These are phyloP conservation scores for Sporothrix pseudoabietina DNA, from an alignment of 2,329 filamentous ascomycete genomes.

Conservation along the genomic window DNA sequence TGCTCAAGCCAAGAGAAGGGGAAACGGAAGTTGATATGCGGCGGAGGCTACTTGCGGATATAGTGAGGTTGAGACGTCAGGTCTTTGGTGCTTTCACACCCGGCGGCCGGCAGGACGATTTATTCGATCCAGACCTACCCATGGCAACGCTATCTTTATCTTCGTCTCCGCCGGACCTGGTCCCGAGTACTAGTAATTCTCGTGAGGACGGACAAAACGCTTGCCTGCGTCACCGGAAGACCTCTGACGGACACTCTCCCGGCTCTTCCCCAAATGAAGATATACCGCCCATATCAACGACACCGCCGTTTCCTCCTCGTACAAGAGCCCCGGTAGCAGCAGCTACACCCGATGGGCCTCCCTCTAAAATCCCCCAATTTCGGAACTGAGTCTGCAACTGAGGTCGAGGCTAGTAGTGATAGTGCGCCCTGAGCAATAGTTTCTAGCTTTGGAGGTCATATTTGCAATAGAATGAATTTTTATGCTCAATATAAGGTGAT, in stretches of 20 bases:
- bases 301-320: neutral
- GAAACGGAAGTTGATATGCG: neutral
- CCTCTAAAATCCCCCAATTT: too few species aligned
- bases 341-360: neutral
- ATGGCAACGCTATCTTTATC: neutral
- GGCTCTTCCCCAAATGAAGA: neutral
- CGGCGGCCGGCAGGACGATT: neutral
- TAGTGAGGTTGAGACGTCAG: neutral
- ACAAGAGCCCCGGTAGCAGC: neutral
- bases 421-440: neutral
- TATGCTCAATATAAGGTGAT: neutral
- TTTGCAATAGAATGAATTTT: neutral
- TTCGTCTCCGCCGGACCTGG: neutral
- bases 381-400: neutral
- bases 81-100: neutral
- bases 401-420: too few species aligned
- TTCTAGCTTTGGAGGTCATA: neutral
- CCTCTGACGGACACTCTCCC: neutral
- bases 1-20: neutral
- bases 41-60: neutral
- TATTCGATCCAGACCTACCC: neutral
- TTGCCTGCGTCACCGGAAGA: neutral
- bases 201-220: neutral
- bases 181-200: neutral
- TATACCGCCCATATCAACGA: neutral